These are phyloP conservation scores for Gossypium gossypioides DNA, from an alignment of 441 rosid species.

Conservation along the genomic window DNA sequence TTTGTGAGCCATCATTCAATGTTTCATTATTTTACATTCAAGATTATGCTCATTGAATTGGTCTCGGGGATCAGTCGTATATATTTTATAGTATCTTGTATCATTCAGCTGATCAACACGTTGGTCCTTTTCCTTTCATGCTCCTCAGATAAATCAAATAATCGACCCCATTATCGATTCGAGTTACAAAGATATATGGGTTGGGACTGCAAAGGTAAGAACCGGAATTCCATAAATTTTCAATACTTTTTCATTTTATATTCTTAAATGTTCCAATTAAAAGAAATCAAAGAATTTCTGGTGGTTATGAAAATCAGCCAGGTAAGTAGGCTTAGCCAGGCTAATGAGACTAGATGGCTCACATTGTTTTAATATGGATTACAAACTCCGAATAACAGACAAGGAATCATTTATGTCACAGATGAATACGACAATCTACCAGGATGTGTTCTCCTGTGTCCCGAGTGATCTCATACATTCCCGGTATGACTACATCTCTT, in stretches of 20 bases:
- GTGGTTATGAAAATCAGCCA: background rate
- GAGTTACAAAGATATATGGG: constrained; percentile 78
- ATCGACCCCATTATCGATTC: constrained; percentile 76
- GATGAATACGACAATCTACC: constrained; percentile 79
- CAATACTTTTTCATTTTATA: background rate
- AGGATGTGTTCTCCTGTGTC: constrained; percentile 84
- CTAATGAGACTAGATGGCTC: background rate
- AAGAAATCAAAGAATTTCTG: background rate
- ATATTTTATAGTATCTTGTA: background rate
- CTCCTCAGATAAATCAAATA: constrained; percentile 50
- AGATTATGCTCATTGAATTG: constrained; percentile 2
- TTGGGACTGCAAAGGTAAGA: constrained; percentile 81
- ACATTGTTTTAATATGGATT: background rate
- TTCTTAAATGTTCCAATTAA: background rate
- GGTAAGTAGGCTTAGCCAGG: background rate
- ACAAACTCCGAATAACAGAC: background rate
- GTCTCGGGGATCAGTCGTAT: background rate
- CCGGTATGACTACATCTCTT: constrained; percentile 34
- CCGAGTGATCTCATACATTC: constrained; percentile 89
- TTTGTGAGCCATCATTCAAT: constrained; percentile 22
- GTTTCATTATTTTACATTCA: background rate
- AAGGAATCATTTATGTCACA: constrained; percentile 26
- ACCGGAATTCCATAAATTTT: background rate
- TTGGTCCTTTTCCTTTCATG: constrained; percentile 1
- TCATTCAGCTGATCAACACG: constrained; percentile 11